Conservation (phyloP, 2,329 filamentous ascomycete genomes). For the Paradendryphiella salina region DNA sequence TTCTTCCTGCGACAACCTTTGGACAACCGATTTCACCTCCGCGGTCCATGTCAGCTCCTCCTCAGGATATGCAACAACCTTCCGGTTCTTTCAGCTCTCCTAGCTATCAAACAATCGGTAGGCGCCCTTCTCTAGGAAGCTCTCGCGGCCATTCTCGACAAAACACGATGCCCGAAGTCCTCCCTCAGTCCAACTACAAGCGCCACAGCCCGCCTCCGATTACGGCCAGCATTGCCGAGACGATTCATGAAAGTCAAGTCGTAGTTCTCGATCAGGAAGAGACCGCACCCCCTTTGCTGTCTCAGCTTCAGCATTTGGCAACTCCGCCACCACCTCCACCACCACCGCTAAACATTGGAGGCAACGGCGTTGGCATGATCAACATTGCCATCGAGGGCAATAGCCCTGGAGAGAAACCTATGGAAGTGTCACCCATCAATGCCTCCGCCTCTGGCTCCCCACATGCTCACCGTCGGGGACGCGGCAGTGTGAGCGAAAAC, state of each 20-base stretch:
- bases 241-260: slow-evolving; percentile 51
- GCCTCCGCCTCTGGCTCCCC: slow-evolving; percentile 44
- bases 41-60: slow-evolving; percentile 55
- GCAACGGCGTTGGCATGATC: slow-evolving; percentile 46
- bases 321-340: slow-evolving; percentile 54
- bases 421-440: slow-evolving; percentile 27
- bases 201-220: slow-evolving; percentile 48
- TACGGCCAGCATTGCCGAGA: slow-evolving; percentile 59
- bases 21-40: slow-evolving; percentile 45
- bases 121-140: slow-evolving; percentile 46
- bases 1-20: slow-evolving; percentile 55
- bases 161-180: slow-evolving; percentile 50
- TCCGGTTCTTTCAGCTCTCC: slow-evolving; percentile 31
- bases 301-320: slow-evolving; percentile 64
- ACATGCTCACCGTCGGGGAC: slow-evolving; percentile 56
- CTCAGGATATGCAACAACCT: slow-evolving; percentile 46
- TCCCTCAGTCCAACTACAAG: slow-evolving; percentile 43
- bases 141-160: slow-evolving; percentile 47
- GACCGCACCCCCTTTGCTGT: slow-evolving; percentile 56
- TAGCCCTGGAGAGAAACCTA: slow-evolving; percentile 30
- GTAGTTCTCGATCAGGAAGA: slow-evolving; percentile 51
- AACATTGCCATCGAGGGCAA: slow-evolving; percentile 54
- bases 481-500: slow-evolving; percentile 61
- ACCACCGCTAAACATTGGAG: slow-evolving; percentile 26
- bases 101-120: slow-evolving; percentile 27